Evolutionary conservation across 441 rosid species (phyloP).

Genomic region (Hura crepitans): DNA sequence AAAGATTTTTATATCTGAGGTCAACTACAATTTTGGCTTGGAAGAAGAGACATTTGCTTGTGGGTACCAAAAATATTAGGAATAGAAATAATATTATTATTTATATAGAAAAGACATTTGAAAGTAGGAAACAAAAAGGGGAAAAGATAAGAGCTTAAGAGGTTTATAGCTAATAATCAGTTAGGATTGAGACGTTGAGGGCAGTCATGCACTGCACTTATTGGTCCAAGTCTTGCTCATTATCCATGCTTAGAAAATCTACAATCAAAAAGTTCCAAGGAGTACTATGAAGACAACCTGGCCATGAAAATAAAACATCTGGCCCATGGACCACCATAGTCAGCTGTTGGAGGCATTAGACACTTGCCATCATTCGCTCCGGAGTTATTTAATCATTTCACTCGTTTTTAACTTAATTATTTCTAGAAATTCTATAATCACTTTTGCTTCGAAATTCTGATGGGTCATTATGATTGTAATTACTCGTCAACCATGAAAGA

Average conservation of each 20-base stretch:
- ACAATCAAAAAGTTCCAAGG: neutral
- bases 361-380: neutral
- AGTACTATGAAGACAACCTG: too few species aligned
- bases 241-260: constrained; percentile 4
- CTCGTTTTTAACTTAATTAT: neutral
- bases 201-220: constrained; percentile 9
- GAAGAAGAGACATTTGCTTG: neutral
- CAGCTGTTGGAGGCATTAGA: neutral
- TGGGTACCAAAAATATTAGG: neutral
- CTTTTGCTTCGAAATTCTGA: neutral
- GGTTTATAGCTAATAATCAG: constrained; percentile 12
- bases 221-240: constrained; percentile 4
- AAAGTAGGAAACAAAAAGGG: constrained; percentile 13
- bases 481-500: too few species aligned
- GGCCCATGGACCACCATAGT: constrained; percentile 18
- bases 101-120: neutral
- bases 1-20: neutral
- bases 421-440: neutral
- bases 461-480: too few species aligned
- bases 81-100: neutral
- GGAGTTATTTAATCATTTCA: neutral
- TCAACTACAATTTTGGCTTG: neutral
- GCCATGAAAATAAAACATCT: constrained; percentile 4
- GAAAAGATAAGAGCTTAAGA: constrained; percentile 7
- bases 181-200: too few species aligned